Evolutionary conservation across 257 asterid genomes (phyloP).

Genomic region (Misopates orontium): DNA sequence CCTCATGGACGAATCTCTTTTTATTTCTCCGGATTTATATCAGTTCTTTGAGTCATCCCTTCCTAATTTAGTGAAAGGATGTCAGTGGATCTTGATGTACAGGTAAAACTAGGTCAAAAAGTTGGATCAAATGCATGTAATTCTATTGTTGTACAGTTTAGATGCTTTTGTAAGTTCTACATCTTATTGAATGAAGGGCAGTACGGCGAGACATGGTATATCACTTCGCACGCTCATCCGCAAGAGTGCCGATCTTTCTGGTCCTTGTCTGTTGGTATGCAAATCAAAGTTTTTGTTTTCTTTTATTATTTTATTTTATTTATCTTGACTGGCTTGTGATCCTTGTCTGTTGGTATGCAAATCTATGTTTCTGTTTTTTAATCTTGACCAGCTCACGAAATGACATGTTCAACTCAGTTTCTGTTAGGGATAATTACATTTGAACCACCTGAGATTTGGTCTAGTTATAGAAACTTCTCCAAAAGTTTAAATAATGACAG

Average conservation of each 20-base stretch:
- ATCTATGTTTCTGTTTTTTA: background rate
- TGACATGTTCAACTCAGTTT: conserved; percentile 9
- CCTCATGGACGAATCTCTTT: conserved; percentile 65
- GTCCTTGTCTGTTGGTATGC: conserved; percentile 88
- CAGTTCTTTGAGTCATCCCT: conserved; percentile 81
- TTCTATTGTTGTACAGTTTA: conserved; percentile 16
- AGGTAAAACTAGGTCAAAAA: conserved; percentile 48
- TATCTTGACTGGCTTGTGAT: no score
- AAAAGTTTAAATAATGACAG: no score
- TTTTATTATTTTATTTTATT: no score
- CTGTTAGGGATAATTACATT: background rate
- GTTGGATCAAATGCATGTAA: conserved; percentile 10
- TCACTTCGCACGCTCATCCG: conserved; percentile 88
- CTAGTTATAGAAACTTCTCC: no score
- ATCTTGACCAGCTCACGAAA: background rate
- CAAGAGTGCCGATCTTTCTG: conserved; percentile 55
- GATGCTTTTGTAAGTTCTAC: conserved; percentile 36
- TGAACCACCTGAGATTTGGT: no score
- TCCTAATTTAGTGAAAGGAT: conserved; percentile 91
- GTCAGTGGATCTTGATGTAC: conserved; percentile 82
- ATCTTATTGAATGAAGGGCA: conserved; percentile 80
- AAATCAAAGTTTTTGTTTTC: no score
- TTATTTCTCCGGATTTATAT: conserved; percentile 65
- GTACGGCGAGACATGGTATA: conserved; percentile 91
- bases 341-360: conserved; percentile 84